A percentile compares a stretch with the other conserved stretches of the same genome.
Evolutionary conservation across 306 rosid species (phyloP).

Genomic region (Dryas drummondii): DNA sequence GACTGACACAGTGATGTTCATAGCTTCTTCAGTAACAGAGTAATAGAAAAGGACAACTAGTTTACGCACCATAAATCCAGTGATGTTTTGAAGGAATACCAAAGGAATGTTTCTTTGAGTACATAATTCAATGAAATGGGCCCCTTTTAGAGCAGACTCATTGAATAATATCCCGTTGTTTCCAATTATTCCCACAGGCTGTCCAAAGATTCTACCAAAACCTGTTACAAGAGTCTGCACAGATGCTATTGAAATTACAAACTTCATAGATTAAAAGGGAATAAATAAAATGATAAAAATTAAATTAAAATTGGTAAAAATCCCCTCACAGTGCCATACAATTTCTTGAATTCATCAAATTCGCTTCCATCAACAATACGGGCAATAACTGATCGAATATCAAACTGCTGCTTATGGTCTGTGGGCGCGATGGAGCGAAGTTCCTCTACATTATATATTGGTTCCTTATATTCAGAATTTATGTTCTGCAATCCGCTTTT

Average conservation of each 20-base stretch:
- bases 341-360: constrained; percentile 96
- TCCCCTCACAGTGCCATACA: constrained; percentile 93
- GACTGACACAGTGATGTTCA: background rate
- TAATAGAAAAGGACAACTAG: constrained; percentile 14
- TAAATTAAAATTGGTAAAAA: constrained; percentile 32
- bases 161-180: constrained; percentile 88
- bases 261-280: background rate
- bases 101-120: constrained; percentile 82
- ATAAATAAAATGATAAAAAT: constrained; percentile 17
- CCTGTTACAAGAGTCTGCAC: constrained; percentile 97
- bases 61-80: constrained; percentile 88
- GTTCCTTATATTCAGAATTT: constrained; percentile 56
- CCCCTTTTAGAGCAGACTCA: constrained; percentile 93
- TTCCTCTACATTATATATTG: constrained; percentile 64
- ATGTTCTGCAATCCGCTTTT: constrained; percentile 41
- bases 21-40: background rate
- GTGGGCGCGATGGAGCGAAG: constrained; percentile 90
- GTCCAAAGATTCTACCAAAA: constrained; percentile 85
- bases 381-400: constrained; percentile 80
- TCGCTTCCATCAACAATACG: constrained; percentile 94
- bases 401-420: constrained; percentile 88
- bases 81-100: constrained; percentile 95
- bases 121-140: constrained; percentile 90
- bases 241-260: constrained; percentile 21
- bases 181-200: constrained; percentile 95